A percentile compares a stretch with the other conserved stretches of the same genome.
phyloP scores from a whole-genome alignment of 306 rosid species.

The Erythrophleum fordii region DNA sequence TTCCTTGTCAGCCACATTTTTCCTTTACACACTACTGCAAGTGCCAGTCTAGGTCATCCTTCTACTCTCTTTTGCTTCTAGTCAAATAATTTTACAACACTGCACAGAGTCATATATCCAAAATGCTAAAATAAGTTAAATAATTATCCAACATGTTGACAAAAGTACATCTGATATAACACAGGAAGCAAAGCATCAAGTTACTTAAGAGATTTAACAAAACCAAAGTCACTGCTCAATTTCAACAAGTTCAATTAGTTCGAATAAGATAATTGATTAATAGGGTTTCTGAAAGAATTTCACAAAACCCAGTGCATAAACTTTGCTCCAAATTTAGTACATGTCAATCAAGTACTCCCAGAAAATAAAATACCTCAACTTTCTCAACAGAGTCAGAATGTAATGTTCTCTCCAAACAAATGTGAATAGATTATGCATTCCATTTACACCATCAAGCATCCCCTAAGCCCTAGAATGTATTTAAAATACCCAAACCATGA shows the following conservation, averaged over 20 bases:
- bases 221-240: slow-evolving; percentile 1
- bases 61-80: background rate
- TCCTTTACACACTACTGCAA: background rate
- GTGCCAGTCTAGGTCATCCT: background rate
- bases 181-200: background rate
- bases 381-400: background rate
- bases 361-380: background rate
- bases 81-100: background rate
- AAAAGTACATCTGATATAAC: background rate
- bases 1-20: background rate
- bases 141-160: background rate
- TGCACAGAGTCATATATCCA: background rate
- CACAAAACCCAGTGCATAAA: background rate
- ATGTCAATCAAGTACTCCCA: background rate
- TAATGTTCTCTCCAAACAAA: background rate
- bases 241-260: background rate
- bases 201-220: background rate
- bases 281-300: background rate
- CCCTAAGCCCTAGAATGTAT: background rate
- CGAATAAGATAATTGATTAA: background rate
- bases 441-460: background rate
- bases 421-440: background rate
- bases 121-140: background rate
- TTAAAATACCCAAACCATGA: background rate
- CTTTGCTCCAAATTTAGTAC: background rate